These are phyloP conservation scores for Vigna angularis DNA, from an alignment of 306 rosid species.

Conservation along the genomic window DNA sequence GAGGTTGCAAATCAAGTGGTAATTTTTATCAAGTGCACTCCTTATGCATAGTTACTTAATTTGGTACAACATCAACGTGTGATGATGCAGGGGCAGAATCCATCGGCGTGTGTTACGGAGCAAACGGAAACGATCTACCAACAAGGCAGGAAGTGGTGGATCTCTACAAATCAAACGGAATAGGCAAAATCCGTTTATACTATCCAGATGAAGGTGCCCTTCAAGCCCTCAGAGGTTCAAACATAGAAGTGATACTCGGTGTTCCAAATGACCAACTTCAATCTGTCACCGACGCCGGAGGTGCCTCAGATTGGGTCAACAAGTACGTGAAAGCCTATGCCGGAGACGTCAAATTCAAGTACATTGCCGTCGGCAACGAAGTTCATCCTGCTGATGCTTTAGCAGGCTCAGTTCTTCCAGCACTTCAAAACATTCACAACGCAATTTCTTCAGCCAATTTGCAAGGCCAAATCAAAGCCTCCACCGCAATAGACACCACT, in stretches of 20 bases:
- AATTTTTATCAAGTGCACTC: not conserved
- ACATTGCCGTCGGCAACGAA: slow-evolving; percentile 65
- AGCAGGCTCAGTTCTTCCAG: slow-evolving; percentile 47
- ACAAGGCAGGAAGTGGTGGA: slow-evolving; percentile 45
- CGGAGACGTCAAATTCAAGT: slow-evolving; percentile 50
- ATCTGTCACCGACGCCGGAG: slow-evolving; percentile 48
- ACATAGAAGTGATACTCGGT: slow-evolving; percentile 63
- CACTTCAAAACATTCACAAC: slow-evolving; percentile 50
- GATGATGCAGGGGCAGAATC: slow-evolving; percentile 62
- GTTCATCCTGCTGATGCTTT: slow-evolving; percentile 40
- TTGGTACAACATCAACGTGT: not conserved
- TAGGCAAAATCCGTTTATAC: slow-evolving; percentile 54
- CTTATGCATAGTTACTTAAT: not conserved
- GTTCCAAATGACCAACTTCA: slow-evolving; percentile 46
- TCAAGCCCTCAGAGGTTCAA: slow-evolving; percentile 63
- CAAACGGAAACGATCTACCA: slow-evolving; percentile 56
- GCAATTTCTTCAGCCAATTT: slow-evolving; percentile 59
- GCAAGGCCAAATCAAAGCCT: slow-evolving; percentile 62
- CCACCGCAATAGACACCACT: slow-evolving; percentile 59
- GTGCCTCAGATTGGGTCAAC: slow-evolving; percentile 59
- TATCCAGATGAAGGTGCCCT: slow-evolving; percentile 46
- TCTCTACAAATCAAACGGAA: slow-evolving; percentile 57
- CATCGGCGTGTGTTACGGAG: slow-evolving; percentile 65
- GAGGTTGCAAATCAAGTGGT: too few relatives aligned
- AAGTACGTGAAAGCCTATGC: slow-evolving; percentile 46